A percentile compares a stretch with the other conserved stretches of the same genome.
phyloP scores from a whole-genome alignment of 1,284 basidiomycete genomes.

The Marasmius sp. region DNA sequence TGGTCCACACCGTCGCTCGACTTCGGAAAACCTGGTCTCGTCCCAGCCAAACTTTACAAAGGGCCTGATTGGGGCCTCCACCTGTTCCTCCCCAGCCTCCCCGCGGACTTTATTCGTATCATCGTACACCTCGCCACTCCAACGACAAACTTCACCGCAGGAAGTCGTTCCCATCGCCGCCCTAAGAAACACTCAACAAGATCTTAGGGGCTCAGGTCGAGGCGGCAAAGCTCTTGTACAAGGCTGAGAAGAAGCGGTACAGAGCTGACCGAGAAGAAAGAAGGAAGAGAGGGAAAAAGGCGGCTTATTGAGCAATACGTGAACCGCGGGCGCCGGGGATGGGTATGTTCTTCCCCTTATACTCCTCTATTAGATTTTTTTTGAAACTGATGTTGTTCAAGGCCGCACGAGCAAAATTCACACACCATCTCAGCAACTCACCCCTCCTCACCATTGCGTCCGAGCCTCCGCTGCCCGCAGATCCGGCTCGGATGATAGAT shows the following conservation, averaged over 20 bases:
- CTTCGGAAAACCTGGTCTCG: slow-evolving; percentile 3
- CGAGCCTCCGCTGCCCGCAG: neutral
- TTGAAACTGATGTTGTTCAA: neutral
- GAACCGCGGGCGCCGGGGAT: slow-evolving; percentile 6
- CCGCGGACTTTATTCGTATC: neutral
- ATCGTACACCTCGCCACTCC: neutral
- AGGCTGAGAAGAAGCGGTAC: slow-evolving; percentile 66
- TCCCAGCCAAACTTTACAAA: neutral
- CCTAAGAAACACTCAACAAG: slow-evolving; percentile 33
- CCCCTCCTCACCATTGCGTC: neutral
- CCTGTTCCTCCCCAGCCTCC: slow-evolving; percentile 7
- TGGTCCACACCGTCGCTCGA: neutral
- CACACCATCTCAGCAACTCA: neutral
- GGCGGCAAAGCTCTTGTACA: slow-evolving; percentile 65
- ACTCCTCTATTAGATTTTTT: neutral
- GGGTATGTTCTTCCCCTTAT: neutral
- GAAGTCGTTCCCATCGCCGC: neutral
- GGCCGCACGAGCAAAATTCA: slow-evolving; percentile 4
- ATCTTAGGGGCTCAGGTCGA: slow-evolving; percentile 60
- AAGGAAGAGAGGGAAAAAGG: slow-evolving; percentile 37
- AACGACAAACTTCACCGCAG: slow-evolving; percentile 2
- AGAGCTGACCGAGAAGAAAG: slow-evolving; percentile 53
- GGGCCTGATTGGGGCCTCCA: neutral
- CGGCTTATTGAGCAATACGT: slow-evolving; percentile 14
- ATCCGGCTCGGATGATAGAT: neutral